These are phyloP conservation scores for Nigrograna mackinnonii DNA, from an alignment of 2,329 filamentous ascomycete species.

Conservation along the genomic window DNA sequence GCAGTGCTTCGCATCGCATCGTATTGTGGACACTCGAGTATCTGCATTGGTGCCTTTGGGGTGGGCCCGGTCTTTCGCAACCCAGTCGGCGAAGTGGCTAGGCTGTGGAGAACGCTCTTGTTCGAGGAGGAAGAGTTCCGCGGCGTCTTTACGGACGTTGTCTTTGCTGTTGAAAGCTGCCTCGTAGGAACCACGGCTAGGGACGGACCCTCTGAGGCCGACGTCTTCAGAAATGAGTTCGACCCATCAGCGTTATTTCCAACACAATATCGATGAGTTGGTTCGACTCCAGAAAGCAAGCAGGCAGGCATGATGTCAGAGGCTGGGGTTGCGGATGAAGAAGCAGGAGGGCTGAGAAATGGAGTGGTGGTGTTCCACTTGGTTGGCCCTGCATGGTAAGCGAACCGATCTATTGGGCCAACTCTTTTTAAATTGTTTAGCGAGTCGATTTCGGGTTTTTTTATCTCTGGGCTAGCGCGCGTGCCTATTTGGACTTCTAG, in stretches of 20 bases:
- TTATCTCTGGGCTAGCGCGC: too few relatives aligned
- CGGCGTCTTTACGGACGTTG: conserved; percentile 48
- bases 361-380: too few relatives aligned
- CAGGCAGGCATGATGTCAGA: conserved; percentile 16
- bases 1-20: conserved; percentile 71
- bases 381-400: too few relatives aligned
- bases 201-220: conserved; percentile 38
- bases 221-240: conserved; percentile 45
- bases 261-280: conserved; percentile 28
- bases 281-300: background rate
- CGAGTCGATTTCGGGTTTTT: too few relatives aligned
- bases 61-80: conserved; percentile 50
- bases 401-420: too few relatives aligned
- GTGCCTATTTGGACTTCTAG: too few relatives aligned
- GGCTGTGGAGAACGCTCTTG: conserved; percentile 48
- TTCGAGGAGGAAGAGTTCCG: conserved; percentile 49
- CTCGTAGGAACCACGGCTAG: conserved; percentile 33
- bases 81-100: conserved; percentile 46
- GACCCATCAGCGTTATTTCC: conserved; percentile 42
- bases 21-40: conserved; percentile 40
- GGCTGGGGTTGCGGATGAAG: conserved; percentile 9
- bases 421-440: too few relatives aligned
- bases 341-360: too few relatives aligned
- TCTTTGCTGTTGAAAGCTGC: conserved; percentile 48
- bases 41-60: conserved; percentile 50